phyloP scores from a whole-genome alignment of 108 stramenopile genomes.

The Craspedostauros australis region DNA sequence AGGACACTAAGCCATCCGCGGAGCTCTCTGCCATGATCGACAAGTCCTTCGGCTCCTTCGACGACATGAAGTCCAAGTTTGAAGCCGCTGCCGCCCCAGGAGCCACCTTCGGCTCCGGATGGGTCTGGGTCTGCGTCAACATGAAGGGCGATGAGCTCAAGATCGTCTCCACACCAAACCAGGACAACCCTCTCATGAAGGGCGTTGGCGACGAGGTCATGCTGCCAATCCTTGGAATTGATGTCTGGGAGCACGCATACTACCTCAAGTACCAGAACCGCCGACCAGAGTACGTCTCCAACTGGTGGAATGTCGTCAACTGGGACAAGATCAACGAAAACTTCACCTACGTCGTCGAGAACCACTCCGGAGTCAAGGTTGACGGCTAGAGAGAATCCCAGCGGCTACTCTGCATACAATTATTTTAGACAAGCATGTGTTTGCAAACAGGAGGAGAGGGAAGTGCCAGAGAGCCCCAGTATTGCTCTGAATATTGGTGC shows the following conservation, averaged over 20 bases:
- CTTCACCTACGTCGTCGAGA: slow-evolving; percentile 77
- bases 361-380: slow-evolving; percentile 66
- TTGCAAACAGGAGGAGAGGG: too few relatives aligned
- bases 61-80: slow-evolving; percentile 86
- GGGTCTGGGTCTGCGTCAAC: slow-evolving; percentile 95
- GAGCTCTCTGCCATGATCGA: slow-evolving; percentile 76
- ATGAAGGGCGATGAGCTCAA: slow-evolving; percentile 72
- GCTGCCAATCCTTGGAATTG: slow-evolving; percentile 95
- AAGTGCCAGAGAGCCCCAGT: too few relatives aligned
- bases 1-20: slow-evolving; percentile 79
- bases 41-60: slow-evolving; percentile 79
- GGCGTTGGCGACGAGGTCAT: slow-evolving; percentile 88
- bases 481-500: too few relatives aligned
- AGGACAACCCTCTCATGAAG: slow-evolving; percentile 98
- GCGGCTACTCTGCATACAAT: too few relatives aligned
- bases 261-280: slow-evolving; percentile 99
- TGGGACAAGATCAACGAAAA: slow-evolving; percentile 92
- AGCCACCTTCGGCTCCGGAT: slow-evolving; percentile 92
- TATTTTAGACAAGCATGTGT: too few relatives aligned
- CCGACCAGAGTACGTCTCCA: slow-evolving; percentile 91
- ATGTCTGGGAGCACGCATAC: slow-evolving; percentile 99
- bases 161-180: slow-evolving; percentile 90
- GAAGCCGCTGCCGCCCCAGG: slow-evolving; percentile 87
- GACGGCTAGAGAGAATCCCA: too few relatives aligned
- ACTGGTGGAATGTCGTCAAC: slow-evolving; percentile 97